phyloP scores from a whole-genome alignment of 139 green algal species.

The Auxenochlorella pyrenoidosa region DNA sequence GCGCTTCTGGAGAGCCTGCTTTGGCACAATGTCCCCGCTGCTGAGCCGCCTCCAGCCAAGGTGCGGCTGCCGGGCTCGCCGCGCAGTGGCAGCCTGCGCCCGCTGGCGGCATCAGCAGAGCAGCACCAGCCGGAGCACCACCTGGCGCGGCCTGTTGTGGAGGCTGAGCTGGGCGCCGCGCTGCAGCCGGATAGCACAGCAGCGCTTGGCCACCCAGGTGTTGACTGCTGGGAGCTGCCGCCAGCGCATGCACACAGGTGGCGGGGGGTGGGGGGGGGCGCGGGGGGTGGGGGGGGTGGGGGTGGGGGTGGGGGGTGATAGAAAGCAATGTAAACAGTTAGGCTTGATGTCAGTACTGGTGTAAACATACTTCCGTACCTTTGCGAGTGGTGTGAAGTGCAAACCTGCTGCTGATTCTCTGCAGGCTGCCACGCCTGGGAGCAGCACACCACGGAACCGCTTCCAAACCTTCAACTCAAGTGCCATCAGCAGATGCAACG shows the following conservation, averaged over 20 bases:
- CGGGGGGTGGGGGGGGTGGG: too few relatives aligned
- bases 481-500: not conserved
- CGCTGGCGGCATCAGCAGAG: not conserved
- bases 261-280: not conserved
- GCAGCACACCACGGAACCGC: not conserved
- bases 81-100: not conserved
- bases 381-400: not conserved
- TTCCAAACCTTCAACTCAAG: not conserved
- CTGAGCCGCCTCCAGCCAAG: not conserved
- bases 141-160: not conserved
- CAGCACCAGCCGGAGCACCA: not conserved
- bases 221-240: conserved; percentile 28
- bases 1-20: not conserved
- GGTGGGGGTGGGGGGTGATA: too few relatives aligned
- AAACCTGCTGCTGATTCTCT: not conserved
- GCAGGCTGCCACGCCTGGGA: not conserved
- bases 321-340: too few relatives aligned
- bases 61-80: not conserved
- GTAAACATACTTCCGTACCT: not conserved
- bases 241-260: conserved; percentile 8
- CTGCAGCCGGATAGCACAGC: conserved; percentile 18
- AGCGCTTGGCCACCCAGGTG: not conserved
- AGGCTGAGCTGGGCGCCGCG: conserved; percentile 1
- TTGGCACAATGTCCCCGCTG: not conserved
- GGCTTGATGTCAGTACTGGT: too few relatives aligned